Base-by-base conservation (phyloP, 495 filamentous ascomycete genomes). In the Cudoniella acicularis region DNA sequence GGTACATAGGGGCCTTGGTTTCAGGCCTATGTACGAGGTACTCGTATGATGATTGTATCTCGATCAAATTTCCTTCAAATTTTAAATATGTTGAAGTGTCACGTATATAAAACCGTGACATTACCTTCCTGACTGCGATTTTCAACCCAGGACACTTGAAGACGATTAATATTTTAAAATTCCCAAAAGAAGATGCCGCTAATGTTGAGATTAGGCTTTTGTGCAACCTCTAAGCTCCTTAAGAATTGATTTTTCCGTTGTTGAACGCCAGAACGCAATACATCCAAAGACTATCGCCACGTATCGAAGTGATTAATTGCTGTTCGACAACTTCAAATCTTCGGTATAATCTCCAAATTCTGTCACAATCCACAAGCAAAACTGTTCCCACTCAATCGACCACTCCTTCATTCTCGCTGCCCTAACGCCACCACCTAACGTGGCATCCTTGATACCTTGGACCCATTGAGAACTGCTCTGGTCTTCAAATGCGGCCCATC, bases 401-500 rank as follows among this genome's bases (percentile, higher is more conserved):
- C 91, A 97, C 66, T 93, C 79, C 69, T 80, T 82, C 73, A 98
- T 68, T 51, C 87, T 81, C 58, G 82, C 60, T 1, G 88, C 87
- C 69, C 92, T 86, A 18, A 87, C 56, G 0, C 91, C 87, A 53
- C 78, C 76, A n/a, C 92, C 94, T 61, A 87, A 70, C 20, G 86
- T 82, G 1, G 89, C 92, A 51, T 87, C 83, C 52, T 81, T 83
- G 49, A 96, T 79, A 42, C 84, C 90, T 30, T 78, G 73, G 40
- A 77, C 70, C 88, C 92, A 96, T 52, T 85, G 80, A 10, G 85
- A 81, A 1, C 76, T 58, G 13, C 71, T 73, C 66, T 88, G 86
- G 64, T 96, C 92, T 65, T 92, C 89, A 67, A 89, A 96, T 27
- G 87, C 86, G 21, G 92, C 90, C 88, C 89, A 97, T 25, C 87